Evolutionary conservation across 2,329 filamentous ascomycete species (phyloP), one percentile per base, ranked within the genome.

Genomic region (Paramyrothecium roridum): DNA sequence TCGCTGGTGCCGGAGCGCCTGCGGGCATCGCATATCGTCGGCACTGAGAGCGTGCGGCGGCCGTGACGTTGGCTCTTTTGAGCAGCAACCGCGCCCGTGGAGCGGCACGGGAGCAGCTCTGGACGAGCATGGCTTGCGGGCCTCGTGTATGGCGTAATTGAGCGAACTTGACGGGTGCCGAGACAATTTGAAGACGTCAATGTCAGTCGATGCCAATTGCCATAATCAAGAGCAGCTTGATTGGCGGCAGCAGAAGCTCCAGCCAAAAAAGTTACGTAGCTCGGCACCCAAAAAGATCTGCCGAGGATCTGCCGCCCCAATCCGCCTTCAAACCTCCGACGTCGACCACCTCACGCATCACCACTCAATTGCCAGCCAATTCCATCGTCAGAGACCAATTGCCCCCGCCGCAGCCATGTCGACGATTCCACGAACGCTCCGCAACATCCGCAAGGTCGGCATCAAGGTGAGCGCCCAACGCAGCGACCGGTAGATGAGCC

Each of bases 381-480:
- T 55, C 50, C 50, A 40, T 51, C 48, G 49, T 51, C 50, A 58
- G 57, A 60, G 58, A 55, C 62, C 60, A 65, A 69, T 68, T 67
- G 66, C 57, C 63, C 54, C 60, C 61, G 60, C 71, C 70, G 72
- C 72, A 69, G 74, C 73, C 73, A 99, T 99, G 95, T 98, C 95
- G 80, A 96, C 91, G 58, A 79, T 96, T 67, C 76, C 87, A 63
- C 88, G 95, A 76, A 97, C 93, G 23, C 76, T 97, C 69, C 83
- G 87, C 75, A 96, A 97, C 74, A 73, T 97, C 71, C 88, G 91
- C 80, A 88, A 85, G 77, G 85, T 96, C 71, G 95, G 95, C 54
- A 69, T 97, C 70, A 96, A 93, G 88, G 92, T 92, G 75, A 61
- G 76, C 52, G 3, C 53, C 58, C 61, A 52, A 55, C 53, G 30